phyloP scores from a whole-genome alignment of 192 early-diverging fungal genomes.

The Coemansia sp. region DNA sequence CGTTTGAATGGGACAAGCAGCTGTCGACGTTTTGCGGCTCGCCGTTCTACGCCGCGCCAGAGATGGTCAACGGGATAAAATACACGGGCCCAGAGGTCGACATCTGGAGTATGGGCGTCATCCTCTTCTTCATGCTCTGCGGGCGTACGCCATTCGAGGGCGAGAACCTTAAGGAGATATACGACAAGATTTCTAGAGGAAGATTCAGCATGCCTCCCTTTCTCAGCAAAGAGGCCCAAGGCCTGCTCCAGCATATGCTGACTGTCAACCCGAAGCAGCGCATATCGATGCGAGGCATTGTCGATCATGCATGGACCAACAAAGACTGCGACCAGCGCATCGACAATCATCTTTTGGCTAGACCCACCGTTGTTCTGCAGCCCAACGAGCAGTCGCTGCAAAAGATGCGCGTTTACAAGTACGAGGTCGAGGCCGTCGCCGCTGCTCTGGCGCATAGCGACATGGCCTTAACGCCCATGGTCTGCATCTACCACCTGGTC shows the following conservation, averaged over 20 bases:
- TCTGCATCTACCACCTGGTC: constrained; percentile 46
- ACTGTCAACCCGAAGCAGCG: constrained; percentile 68
- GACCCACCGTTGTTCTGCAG: constrained; percentile 46
- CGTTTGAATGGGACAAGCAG: constrained; percentile 54
- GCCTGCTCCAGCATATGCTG: constrained; percentile 68
- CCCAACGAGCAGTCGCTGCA: constrained; percentile 43
- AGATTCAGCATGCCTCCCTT: constrained; percentile 58
- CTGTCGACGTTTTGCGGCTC: constrained; percentile 59
- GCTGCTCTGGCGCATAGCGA: constrained; percentile 44
- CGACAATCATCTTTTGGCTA: constrained; percentile 64
- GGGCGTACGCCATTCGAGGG: constrained; percentile 85
- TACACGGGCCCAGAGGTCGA: constrained; percentile 87
- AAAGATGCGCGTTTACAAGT: constrained; percentile 49
- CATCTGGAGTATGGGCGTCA: constrained; percentile 85
- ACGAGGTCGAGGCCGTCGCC: constrained; percentile 25
- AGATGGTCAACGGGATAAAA: constrained; percentile 76
- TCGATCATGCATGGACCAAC: constrained; percentile 72
- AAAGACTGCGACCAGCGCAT: constrained; percentile 64
- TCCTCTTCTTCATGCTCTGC: constrained; percentile 80
- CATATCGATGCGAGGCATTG: constrained; percentile 66
- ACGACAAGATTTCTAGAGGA: constrained; percentile 77
- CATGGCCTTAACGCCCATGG: constrained; percentile 41
- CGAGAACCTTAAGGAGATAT: constrained; percentile 77
- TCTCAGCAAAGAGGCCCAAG: constrained; percentile 54
- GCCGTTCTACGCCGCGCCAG: constrained; percentile 81